Base-by-base conservation (phyloP, 1,284 basidiomycete species). In the Singerocomus inundabilis region DNA sequence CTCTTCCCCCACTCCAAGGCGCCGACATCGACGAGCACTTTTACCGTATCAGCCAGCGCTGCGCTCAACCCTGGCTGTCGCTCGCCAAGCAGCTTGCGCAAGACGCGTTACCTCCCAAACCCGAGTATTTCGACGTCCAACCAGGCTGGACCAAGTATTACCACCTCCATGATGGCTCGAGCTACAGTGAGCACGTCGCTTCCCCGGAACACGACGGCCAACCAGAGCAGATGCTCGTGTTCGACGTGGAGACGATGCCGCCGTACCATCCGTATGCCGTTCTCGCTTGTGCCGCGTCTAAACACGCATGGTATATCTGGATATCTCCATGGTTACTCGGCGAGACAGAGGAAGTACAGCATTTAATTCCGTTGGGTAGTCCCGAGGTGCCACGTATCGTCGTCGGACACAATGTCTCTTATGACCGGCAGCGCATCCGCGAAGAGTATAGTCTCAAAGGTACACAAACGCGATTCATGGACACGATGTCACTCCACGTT, bases 161-260 rank as follows among this genome's bases (percentile, higher is more conserved):
- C 62, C 73, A 80, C 62, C 70, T 72, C 42, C 54, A 75, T 11
- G 84, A 90, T 49, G 87, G 88, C 4, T 82, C 82, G 12, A 80
- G 79, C 57, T 85, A 82, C 66, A 76, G 73, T 58, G 81, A 85
- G 61, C 78, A 78, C 28, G 82, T 90, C 38, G 70, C 77, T 4
- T 79, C 70, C 52, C 86, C 85, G 0, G 73, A 78, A 60, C 80
- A 83, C 46, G 71, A 81, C 34, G 81, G 81, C 3, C 68, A 70
- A 49, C 75, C 80, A 1, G 93, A 96, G 61, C 72, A 85, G 44
- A 80, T 85, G 69, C 77, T 98, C 46, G 82, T 85, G 1, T 98
- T 99, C 59, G 97, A 99, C 67, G 91, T 99, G 43, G 96, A 99
- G 71, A 94, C 92, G 1, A 80, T 99, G 74, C 93, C 93, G 15